A percentile compares a stretch with the other conserved stretches of the same genome.
Conservation (phyloP, 192 early-diverging fungal genomes). For the Martensiomyces pterosporus region DNA sequence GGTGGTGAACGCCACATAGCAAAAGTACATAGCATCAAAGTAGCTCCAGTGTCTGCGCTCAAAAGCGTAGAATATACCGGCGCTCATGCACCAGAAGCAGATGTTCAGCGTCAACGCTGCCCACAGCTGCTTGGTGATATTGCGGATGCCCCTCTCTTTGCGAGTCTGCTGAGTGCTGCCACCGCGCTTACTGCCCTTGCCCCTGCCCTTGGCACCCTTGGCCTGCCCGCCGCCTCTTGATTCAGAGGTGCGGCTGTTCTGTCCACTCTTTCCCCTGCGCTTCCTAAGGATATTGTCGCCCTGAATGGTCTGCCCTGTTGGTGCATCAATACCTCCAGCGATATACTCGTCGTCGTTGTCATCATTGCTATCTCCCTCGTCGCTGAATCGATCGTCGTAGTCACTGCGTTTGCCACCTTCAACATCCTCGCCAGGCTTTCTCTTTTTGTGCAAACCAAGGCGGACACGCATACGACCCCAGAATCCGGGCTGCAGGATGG, state of each 20-base stretch:
- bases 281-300: neutral
- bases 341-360: neutral
- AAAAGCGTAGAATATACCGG: conserved; percentile 34
- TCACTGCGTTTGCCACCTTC: conserved; percentile 2
- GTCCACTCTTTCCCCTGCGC: too few species aligned
- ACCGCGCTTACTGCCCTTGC: conserved; percentile 1
- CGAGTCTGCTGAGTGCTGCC: neutral
- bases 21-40: conserved; percentile 50
- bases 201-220: conserved; percentile 1
- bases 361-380: neutral
- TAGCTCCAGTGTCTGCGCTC: conserved; percentile 35
- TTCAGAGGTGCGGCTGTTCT: too few species aligned
- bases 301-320: neutral
- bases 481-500: conserved; percentile 4
- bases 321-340: conserved; percentile 4
- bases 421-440: neutral
- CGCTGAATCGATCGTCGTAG: neutral
- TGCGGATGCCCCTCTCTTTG: conserved; percentile 1
- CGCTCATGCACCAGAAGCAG: conserved; percentile 36
- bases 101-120: conserved; percentile 33
- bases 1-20: conserved; percentile 52
- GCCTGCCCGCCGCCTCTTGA: too few species aligned
- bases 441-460: neutral
- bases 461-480: conserved; percentile 19
- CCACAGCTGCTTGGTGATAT: conserved; percentile 36